phyloP scores from a whole-genome alignment of 2,329 filamentous ascomycete species.

The Penicillium sp. region DNA sequence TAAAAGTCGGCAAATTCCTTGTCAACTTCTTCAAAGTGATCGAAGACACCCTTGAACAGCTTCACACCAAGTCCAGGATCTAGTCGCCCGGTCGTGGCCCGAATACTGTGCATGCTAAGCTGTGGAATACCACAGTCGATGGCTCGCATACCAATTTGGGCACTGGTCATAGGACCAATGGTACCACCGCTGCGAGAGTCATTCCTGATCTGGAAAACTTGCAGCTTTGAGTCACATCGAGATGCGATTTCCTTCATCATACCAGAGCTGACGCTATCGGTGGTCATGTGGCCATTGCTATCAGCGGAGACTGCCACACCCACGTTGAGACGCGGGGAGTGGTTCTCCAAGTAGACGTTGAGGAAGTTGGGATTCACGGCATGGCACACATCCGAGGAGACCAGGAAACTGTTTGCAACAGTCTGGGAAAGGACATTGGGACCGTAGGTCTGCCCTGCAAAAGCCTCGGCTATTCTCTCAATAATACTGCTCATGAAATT shows the following conservation, averaged over 20 bases:
- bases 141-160: slow-evolving; percentile 74
- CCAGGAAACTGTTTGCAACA: slow-evolving; percentile 86
- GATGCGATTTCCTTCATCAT: slow-evolving; percentile 77
- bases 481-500: slow-evolving; percentile 84
- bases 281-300: slow-evolving; percentile 94
- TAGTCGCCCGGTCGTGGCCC: slow-evolving; percentile 79
- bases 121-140: slow-evolving; percentile 90
- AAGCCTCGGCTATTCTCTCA: slow-evolving; percentile 72
- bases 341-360: slow-evolving; percentile 75
- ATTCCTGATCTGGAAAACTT: slow-evolving; percentile 93
- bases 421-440: slow-evolving; percentile 70
- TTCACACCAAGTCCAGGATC: slow-evolving; percentile 87
- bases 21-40: slow-evolving; percentile 82
- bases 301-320: slow-evolving; percentile 79
- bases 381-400: slow-evolving; percentile 91
- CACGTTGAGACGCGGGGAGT: slow-evolving; percentile 84
- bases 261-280: slow-evolving; percentile 80
- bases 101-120: slow-evolving; percentile 89
- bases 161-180: slow-evolving; percentile 86
- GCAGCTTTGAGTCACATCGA: slow-evolving; percentile 68
- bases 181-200: slow-evolving; percentile 87
- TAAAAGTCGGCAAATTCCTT: slow-evolving; percentile 62
- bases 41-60: slow-evolving; percentile 86
- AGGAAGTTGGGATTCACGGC: slow-evolving; percentile 95
- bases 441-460: slow-evolving; percentile 49